Conservation (phyloP, 805 yeast genomes). For the Metschnikowia shivogae region DNA sequence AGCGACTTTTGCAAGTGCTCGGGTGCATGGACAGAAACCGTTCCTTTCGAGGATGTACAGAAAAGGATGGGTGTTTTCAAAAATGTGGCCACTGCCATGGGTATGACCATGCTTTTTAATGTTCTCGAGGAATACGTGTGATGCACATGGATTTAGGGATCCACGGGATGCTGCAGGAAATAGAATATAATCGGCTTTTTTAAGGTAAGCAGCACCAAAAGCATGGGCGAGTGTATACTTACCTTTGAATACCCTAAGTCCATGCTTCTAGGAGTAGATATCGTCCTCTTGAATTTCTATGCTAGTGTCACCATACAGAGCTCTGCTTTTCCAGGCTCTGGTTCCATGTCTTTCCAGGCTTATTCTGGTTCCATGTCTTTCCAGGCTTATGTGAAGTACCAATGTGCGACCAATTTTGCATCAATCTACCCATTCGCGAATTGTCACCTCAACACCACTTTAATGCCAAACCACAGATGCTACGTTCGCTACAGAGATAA, state of each 20-base stretch:
- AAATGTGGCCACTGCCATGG: constrained; percentile 58
- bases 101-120: constrained; percentile 50
- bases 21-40: constrained; percentile 71
- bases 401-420: background rate
- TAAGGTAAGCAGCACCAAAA: too few species aligned
- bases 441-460: background rate
- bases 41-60: constrained; percentile 42
- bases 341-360: too few species aligned
- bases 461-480: background rate
- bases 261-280: too few species aligned
- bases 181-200: too few species aligned
- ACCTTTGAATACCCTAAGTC: too few species aligned
- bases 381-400: too few species aligned
- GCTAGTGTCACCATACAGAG: too few species aligned
- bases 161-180: too few species aligned
- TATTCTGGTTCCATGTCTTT: too few species aligned
- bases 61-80: constrained; percentile 46
- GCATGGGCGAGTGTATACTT: too few species aligned
- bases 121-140: constrained; percentile 25
- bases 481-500: constrained; percentile 19
- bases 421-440: background rate
- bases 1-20: constrained; percentile 81
- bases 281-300: too few species aligned
- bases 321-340: too few species aligned
- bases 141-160: background rate